Conservation (phyloP, 495 filamentous ascomycete genomes). For the Pseudevernia furfuracea region DNA sequence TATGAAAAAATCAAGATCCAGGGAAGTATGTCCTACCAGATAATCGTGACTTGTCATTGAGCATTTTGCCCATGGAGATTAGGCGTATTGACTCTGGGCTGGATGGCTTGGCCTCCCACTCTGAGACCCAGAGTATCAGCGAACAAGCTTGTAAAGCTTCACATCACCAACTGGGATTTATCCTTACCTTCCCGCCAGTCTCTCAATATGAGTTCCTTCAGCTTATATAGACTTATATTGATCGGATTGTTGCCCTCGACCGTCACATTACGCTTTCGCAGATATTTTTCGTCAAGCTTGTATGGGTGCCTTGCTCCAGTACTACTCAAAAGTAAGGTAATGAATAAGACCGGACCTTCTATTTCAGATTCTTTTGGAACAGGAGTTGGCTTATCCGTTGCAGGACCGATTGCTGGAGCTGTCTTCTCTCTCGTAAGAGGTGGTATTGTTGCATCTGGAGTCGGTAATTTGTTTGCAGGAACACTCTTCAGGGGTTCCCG, state of each 20-base stretch:
- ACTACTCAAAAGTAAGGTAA: constrained; percentile 68
- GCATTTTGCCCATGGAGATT: constrained; percentile 79
- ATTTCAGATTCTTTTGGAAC: constrained; percentile 38
- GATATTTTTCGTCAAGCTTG: constrained; percentile 77
- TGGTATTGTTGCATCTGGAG: neutral
- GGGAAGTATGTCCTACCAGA: constrained; percentile 45
- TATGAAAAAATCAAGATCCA: no score
- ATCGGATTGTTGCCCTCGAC: constrained; percentile 75
- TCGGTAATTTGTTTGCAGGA: constrained; percentile 1
- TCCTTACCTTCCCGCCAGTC: constrained; percentile 70
- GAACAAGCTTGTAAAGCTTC: neutral
- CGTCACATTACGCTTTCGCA: constrained; percentile 66
- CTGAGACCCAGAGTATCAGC: constrained; percentile 32
- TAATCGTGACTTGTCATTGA: constrained; percentile 77
- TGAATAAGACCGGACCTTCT: constrained; percentile 41
- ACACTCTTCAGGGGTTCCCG: constrained; percentile 4
- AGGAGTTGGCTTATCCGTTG: constrained; percentile 25
- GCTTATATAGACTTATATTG: constrained; percentile 78
- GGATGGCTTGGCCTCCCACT: constrained; percentile 80
- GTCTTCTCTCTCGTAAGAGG: constrained; percentile 25
- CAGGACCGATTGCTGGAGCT: constrained; percentile 26
- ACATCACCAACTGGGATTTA: neutral
- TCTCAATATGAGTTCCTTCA: constrained; percentile 85
- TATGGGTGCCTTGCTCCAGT: constrained; percentile 80
- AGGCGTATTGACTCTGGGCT: constrained; percentile 78